Conservation (phyloP, 2,329 filamentous ascomycete genomes). For the Talaromyces sp. region DNA sequence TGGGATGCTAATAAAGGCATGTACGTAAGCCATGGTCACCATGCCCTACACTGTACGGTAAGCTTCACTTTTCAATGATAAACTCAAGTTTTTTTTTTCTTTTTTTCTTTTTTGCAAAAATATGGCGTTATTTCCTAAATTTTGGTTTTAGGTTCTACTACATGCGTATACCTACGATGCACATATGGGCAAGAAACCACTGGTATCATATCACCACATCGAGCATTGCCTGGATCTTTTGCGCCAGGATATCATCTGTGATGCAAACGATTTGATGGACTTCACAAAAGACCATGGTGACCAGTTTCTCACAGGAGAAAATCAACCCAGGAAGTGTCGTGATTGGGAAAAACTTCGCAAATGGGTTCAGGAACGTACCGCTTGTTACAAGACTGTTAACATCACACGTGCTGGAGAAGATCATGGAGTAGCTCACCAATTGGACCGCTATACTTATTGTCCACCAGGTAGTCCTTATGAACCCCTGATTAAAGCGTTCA, state of each 20-base stretch:
- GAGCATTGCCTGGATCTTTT: slow-evolving; percentile 11
- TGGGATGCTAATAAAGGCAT: slow-evolving; percentile 12
- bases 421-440: slow-evolving; percentile 7
- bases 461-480: slow-evolving; percentile 10
- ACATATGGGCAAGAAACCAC: slow-evolving; percentile 3
- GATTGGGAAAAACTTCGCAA: slow-evolving; percentile 4
- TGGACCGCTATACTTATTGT: slow-evolving; percentile 12
- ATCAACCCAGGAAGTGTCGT: slow-evolving; percentile 5
- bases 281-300: slow-evolving; percentile 8
- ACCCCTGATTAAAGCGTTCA: slow-evolving; percentile 1
- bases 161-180: slow-evolving; percentile 11
- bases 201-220: slow-evolving; percentile 8
- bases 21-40: slow-evolving; percentile 10
- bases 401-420: slow-evolving; percentile 12
- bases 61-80: not conserved
- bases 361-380: slow-evolving; percentile 5
- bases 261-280: not conserved
- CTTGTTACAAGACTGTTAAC: slow-evolving; percentile 13
- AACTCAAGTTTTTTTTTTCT: not conserved
- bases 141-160: not conserved
- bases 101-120: not conserved
- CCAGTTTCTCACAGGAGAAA: not conserved
- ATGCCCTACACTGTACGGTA: slow-evolving; percentile 12
- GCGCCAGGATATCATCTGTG: slow-evolving; percentile 10
- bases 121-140: not conserved